Percentiles rank a stretch among this genome's conserved stretches.
Conservation (phyloP, 352 stramenopile genomes). For the Phytophthora colocasiae region DNA sequence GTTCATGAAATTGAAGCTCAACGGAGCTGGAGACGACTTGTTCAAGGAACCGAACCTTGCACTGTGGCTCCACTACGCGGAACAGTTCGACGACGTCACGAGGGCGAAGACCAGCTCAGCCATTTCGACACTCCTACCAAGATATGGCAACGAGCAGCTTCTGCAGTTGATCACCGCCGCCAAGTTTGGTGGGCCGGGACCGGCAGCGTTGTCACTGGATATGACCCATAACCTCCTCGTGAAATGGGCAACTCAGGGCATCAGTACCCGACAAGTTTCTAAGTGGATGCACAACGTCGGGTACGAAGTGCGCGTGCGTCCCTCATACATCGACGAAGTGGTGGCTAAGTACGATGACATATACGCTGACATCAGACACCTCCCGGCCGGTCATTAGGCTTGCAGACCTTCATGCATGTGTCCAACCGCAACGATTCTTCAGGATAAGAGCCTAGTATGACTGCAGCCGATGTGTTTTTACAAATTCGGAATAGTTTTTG, state of each 20-base stretch:
- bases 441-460: too few species aligned
- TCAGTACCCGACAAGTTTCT: neutral
- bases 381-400: too few species aligned
- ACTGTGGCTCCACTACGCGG: neutral
- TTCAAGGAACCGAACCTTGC: neutral
- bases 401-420: too few species aligned
- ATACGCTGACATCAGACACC: neutral
- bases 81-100: neutral
- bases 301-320: neutral
- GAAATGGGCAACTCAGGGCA: neutral
- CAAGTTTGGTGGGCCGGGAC: neutral
- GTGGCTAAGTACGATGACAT: neutral
- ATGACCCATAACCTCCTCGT: neutral
- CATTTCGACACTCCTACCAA: neutral
- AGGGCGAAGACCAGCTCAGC: neutral
- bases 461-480: too few species aligned
- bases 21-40: neutral
- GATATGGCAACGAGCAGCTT: neutral
- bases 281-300: neutral
- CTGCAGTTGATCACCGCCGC: neutral
- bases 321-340: neutral
- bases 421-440: too few species aligned
- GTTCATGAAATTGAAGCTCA: slow-evolving; percentile 1
- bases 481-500: too few species aligned
- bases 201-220: neutral